Conservation (phyloP, 2,329 filamentous ascomycete species). For the Aspergillus ochraceoroseus region DNA sequence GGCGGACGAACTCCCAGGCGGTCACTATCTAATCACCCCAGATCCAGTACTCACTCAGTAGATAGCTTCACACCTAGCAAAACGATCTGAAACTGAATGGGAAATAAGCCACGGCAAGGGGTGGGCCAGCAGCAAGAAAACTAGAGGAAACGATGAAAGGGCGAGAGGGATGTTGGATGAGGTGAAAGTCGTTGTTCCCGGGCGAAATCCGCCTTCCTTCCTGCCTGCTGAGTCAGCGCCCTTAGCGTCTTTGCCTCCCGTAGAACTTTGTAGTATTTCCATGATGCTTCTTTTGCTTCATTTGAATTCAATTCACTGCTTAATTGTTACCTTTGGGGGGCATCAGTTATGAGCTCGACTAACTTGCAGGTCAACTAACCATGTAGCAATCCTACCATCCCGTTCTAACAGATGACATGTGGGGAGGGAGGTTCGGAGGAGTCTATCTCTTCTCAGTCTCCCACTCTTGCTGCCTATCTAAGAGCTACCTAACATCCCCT, state of each 20-base stretch:
- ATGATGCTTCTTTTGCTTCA: slow-evolving; percentile 7
- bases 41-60: slow-evolving; percentile 9
- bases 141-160: slow-evolving; percentile 5
- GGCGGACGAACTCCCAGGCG: slow-evolving; percentile 16
- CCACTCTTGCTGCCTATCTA: too few species aligned
- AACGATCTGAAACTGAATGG: slow-evolving; percentile 1
- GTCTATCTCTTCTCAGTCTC: too few species aligned
- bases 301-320: neutral
- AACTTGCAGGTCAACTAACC: too few species aligned
- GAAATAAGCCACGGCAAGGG: slow-evolving; percentile 1
- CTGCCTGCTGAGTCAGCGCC: slow-evolving; percentile 33
- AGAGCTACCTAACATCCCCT: too few species aligned
- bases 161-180: slow-evolving; percentile 31
- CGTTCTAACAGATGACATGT: too few species aligned
- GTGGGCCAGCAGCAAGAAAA: neutral
- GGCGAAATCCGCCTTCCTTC: slow-evolving; percentile 36
- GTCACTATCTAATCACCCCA: slow-evolving; percentile 15
- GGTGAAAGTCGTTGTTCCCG: slow-evolving; percentile 35
- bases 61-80: slow-evolving; percentile 7
- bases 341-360: too few species aligned
- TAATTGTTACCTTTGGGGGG: too few species aligned
- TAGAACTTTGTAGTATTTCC: too few species aligned
- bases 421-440: too few species aligned
- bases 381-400: too few species aligned
- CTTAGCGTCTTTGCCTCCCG: slow-evolving; percentile 11